Evolutionary conservation across 192 early-diverging fungal genomes (phyloP), one percentile per base, ranked within the genome.

Genomic region (Phycomyces nitens): DNA sequence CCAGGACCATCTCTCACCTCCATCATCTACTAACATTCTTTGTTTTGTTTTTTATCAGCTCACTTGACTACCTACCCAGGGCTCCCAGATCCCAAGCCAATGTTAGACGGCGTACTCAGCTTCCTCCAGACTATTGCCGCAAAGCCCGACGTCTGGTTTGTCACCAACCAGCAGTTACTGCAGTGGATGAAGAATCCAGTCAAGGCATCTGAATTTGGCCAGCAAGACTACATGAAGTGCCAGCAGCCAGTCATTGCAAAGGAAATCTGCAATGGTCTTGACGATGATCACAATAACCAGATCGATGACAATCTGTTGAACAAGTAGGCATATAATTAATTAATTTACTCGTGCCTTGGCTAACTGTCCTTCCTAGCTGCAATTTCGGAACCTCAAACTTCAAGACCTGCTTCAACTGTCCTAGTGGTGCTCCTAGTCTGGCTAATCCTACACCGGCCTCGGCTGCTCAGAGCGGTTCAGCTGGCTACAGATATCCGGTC

Each of bases 101-200:
- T 68, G 11, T 49, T 77, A 0, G 50, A 60, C 9, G 39, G 65
- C 4, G 66, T 83, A 34, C 60, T 71, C 21, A 64, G 65, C 0
- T 83, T 87, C 40, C 73, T 91, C 39, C 42, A 75, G 9, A 80
- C 68, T 53, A 77, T 77, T 14, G 40, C 75, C 26, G 47, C 70
- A 26, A 69, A 81, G 44, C 71, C 72, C 8, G 81, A 91, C 70
- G 84, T 86, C 3, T 91, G 87, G 85, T 84, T 89, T 72, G 83
- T 91, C 8, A 91, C 85, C n/a, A 79, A 78, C 59, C 77, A 79
- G 41, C 89, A 91, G 62, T 39, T 91, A 39, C 62, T 91, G 14
- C 62, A 84, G 59, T 91, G 85, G 77, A 88, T 89, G 81, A 77
- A 87, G 74, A 88, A 91, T 62, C 89, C 89, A 15, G 89, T 91